Percentiles rank a stretch among this genome's conserved stretches.
phyloP scores from a whole-genome alignment of 306 rosid species.

The Cucurbita pepo region DNA sequence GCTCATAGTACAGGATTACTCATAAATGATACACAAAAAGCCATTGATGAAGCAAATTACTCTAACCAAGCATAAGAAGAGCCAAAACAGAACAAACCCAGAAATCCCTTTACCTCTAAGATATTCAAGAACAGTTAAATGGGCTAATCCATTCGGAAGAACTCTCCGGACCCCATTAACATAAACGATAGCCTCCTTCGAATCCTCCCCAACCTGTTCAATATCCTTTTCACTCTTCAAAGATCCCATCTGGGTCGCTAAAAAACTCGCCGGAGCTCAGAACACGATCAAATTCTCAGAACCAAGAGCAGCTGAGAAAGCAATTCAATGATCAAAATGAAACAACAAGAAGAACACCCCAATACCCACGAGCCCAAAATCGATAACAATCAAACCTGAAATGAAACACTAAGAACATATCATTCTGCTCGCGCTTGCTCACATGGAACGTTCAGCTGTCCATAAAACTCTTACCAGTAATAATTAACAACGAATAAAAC shows the following conservation, averaged over 20 bases:
- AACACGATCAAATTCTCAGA: not conserved
- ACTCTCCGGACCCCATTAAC: constrained; percentile 63
- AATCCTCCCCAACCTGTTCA: constrained; percentile 17
- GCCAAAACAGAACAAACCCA: not conserved
- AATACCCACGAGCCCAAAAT: not conserved
- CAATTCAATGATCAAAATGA: not conserved
- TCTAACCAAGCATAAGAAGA: not conserved
- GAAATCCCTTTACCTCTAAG: constrained; percentile 49
- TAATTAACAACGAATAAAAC: too few species aligned
- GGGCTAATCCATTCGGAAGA: constrained; percentile 72
- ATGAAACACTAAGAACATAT: too few species aligned
- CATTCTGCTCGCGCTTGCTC: too few species aligned
- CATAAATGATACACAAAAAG: not conserved
- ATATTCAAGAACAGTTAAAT: constrained; percentile 77
- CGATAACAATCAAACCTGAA: not conserved
- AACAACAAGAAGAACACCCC: not conserved
- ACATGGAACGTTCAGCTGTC: too few species aligned
- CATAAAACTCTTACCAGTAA: too few species aligned
- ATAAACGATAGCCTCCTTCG: constrained; percentile 35
- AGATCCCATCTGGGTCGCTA: constrained; percentile 45
- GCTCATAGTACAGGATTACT: not conserved
- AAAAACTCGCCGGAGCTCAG: not conserved
- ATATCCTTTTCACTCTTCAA: constrained; percentile 29
- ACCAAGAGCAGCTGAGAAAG: not conserved
- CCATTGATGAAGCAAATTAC: not conserved